Evolutionary conservation across 768 basidiomycete species (phyloP).

Genomic region (Mycena floridula): DNA sequence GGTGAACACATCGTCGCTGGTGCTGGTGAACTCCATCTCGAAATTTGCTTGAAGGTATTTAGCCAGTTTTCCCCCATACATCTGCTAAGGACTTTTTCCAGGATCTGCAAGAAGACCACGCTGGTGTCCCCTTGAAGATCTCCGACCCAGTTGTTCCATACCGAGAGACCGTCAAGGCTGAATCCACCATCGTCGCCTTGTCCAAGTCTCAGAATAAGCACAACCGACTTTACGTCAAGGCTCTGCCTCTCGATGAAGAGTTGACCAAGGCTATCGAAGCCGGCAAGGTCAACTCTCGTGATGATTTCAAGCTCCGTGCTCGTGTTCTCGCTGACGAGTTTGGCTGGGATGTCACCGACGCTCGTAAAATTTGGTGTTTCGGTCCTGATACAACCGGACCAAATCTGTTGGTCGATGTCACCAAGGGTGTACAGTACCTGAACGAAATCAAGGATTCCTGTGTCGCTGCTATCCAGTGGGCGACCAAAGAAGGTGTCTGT

Average conservation of each 20-base stretch:
- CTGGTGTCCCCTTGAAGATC: slow-evolving; percentile 97
- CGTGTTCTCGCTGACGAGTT: slow-evolving; percentile 93
- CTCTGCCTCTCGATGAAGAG: slow-evolving; percentile 90
- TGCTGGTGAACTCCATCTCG: slow-evolving; percentile 98
- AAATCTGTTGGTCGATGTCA: slow-evolving; percentile 95
- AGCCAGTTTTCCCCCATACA: background rate
- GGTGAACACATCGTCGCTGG: slow-evolving; percentile 99
- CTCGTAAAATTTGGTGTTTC: slow-evolving; percentile 99
- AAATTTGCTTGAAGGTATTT: slow-evolving; percentile 94
- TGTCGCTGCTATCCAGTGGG: slow-evolving; percentile 99
- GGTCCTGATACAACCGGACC: slow-evolving; percentile 97
- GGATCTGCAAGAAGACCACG: slow-evolving; percentile 99
- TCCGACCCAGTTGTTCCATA: slow-evolving; percentile 98
- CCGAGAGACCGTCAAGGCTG: slow-evolving; percentile 94
- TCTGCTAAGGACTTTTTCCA: slow-evolving; percentile 21
- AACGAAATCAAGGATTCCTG: slow-evolving; percentile 99
- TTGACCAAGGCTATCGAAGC: slow-evolving; percentile 87
- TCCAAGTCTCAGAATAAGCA: slow-evolving; percentile 99
- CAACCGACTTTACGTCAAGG: slow-evolving; percentile 96
- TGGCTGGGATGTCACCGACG: slow-evolving; percentile 99
- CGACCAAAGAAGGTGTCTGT: slow-evolving; percentile 95
- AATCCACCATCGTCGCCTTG: slow-evolving; percentile 92
- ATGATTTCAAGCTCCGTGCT: slow-evolving; percentile 96
- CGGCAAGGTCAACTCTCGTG: slow-evolving; percentile 82
- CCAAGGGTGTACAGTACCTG: slow-evolving; percentile 98